These are phyloP conservation scores for Lactarius psammicola DNA, from an alignment of 768 basidiomycete species.

Conservation along the genomic window DNA sequence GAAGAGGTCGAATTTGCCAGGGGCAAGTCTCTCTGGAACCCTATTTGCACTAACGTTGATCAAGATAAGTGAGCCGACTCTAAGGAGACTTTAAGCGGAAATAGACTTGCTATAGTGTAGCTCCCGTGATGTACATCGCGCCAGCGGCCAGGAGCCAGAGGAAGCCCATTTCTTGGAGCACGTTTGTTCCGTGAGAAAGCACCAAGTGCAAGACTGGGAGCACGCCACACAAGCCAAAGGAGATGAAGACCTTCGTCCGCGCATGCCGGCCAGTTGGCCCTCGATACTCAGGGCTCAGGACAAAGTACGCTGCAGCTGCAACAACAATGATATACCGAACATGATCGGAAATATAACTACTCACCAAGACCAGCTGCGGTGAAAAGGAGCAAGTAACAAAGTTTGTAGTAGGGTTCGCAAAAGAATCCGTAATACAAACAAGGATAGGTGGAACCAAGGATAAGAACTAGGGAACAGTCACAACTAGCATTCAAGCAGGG, in stretches of 20 bases:
- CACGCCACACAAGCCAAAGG: constrained; percentile 67
- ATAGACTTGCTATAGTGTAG: constrained; percentile 74
- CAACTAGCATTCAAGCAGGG: constrained; percentile 21
- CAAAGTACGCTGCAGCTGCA: constrained; percentile 67
- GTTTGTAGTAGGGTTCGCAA: constrained; percentile 54
- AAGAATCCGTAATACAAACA: constrained; percentile 77
- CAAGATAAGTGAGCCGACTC: constrained; percentile 25
- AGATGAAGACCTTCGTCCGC: constrained; percentile 76
- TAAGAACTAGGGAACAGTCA: constrained; percentile 47
- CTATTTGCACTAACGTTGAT: constrained; percentile 63
- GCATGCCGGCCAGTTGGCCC: constrained; percentile 72
- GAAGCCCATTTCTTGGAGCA: constrained; percentile 62
- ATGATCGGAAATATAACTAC: constrained; percentile 30
- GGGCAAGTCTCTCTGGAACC: constrained; percentile 71
- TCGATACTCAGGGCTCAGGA: constrained; percentile 74
- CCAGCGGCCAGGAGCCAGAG: constrained; percentile 68
- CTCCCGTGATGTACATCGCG: constrained; percentile 75
- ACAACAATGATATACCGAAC: background rate
- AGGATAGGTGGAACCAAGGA: constrained; percentile 76
- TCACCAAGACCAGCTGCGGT: constrained; percentile 56
- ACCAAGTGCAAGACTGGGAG: constrained; percentile 69
- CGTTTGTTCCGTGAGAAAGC: constrained; percentile 53
- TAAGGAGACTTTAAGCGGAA: constrained; percentile 29
- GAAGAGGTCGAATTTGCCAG: constrained; percentile 78
- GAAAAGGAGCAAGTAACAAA: constrained; percentile 55